These are phyloP conservation scores for Cyclotella sp. DNA, from an alignment of 108 stramenopile genomes.

Conservation along the genomic window DNA sequence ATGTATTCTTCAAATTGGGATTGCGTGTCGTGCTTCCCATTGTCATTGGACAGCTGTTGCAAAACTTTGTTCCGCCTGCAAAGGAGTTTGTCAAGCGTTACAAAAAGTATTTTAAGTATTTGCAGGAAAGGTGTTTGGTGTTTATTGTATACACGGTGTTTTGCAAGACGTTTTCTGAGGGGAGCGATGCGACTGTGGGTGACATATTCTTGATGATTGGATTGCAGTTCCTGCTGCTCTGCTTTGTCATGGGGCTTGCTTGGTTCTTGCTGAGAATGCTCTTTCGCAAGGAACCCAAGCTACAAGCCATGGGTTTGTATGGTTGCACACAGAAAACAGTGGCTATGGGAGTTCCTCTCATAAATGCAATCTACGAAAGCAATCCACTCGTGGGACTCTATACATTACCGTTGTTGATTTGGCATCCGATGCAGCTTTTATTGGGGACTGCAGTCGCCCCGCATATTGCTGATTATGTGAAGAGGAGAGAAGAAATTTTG, in stretches of 20 bases:
- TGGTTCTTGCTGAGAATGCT: slow-evolving; percentile 50
- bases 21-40: slow-evolving; percentile 67
- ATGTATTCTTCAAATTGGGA: slow-evolving; percentile 61
- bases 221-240: slow-evolving; percentile 50
- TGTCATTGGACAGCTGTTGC: slow-evolving; percentile 60
- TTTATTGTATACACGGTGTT: slow-evolving; percentile 77
- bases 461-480: slow-evolving; percentile 52
- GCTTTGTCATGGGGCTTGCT: slow-evolving; percentile 54
- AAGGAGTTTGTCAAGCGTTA: slow-evolving; percentile 53
- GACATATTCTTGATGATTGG: slow-evolving; percentile 61
- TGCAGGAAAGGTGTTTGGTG: slow-evolving; percentile 60
- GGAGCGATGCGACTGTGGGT: slow-evolving; percentile 32
- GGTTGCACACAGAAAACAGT: slow-evolving; percentile 79
- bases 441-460: slow-evolving; percentile 65
- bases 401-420: slow-evolving; percentile 73
- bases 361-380: slow-evolving; percentile 68
- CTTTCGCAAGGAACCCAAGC: slow-evolving; percentile 53
- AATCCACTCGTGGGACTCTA: slow-evolving; percentile 58
- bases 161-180: slow-evolving; percentile 60
- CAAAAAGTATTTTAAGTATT: slow-evolving; percentile 57
- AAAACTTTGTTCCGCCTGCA: slow-evolving; percentile 44
- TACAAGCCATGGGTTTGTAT: slow-evolving; percentile 71
- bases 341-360: slow-evolving; percentile 77
- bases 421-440: slow-evolving; percentile 77
- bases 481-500: slow-evolving; percentile 44